phyloP scores from a whole-genome alignment of 2,329 filamentous ascomycete genomes.

The Calonectria pteridis region DNA sequence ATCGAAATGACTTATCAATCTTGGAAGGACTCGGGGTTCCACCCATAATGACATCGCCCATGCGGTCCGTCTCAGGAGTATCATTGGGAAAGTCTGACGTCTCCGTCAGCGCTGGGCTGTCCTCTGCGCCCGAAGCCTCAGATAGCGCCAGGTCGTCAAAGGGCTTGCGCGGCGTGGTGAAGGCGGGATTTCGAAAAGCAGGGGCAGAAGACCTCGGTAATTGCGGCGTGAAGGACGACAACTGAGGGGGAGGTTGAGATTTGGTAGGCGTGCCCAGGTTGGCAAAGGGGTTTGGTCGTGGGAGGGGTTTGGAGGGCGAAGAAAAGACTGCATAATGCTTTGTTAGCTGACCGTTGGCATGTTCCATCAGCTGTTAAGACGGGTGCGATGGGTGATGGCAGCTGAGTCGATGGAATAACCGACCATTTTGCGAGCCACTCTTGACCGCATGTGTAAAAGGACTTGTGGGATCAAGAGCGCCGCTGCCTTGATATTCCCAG shows the following conservation, averaged over 20 bases:
- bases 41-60: slow-evolving; percentile 57
- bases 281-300: slow-evolving; percentile 52
- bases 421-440: slow-evolving; percentile 56
- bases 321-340: slow-evolving; percentile 48
- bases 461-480: slow-evolving; percentile 70
- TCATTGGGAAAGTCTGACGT: slow-evolving; percentile 65
- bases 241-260: slow-evolving; percentile 54
- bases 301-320: slow-evolving; percentile 52
- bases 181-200: slow-evolving; percentile 73
- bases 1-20: slow-evolving; percentile 60
- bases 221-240: slow-evolving; percentile 61
- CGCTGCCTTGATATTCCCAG: slow-evolving; percentile 72
- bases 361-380: neutral
- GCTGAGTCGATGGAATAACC: slow-evolving; percentile 36
- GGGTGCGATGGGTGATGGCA: neutral
- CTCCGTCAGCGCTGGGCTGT: slow-evolving; percentile 71
- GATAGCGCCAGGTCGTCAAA: slow-evolving; percentile 66
- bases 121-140: slow-evolving; percentile 69
- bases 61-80: slow-evolving; percentile 64
- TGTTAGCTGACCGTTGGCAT: slow-evolving; percentile 34
- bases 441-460: slow-evolving; percentile 69
- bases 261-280: slow-evolving; percentile 56
- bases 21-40: slow-evolving; percentile 61
- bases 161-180: slow-evolving; percentile 72
- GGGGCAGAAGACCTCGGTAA: slow-evolving; percentile 59